These are phyloP conservation scores for Teratosphaeria pseudoeucalypti DNA, from an alignment of 2,329 filamentous ascomycete species.

Conservation along the genomic window DNA sequence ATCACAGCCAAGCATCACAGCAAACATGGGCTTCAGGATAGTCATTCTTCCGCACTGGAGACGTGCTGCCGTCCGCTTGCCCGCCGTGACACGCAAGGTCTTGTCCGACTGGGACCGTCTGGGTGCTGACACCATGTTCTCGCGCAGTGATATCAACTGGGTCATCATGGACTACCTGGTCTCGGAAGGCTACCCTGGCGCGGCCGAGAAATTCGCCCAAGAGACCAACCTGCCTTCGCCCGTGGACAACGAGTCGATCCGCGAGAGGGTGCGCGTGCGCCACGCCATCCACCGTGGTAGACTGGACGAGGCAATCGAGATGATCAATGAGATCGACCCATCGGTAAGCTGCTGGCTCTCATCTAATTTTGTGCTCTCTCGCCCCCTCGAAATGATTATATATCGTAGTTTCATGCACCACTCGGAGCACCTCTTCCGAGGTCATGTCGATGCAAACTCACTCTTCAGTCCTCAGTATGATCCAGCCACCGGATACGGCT, in stretches of 20 bases:
- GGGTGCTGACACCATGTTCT: neutral
- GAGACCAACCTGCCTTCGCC: slow-evolving; percentile 79
- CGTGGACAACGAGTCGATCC: slow-evolving; percentile 59
- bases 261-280: slow-evolving; percentile 70
- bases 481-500: slow-evolving; percentile 19
- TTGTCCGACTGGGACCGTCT: neutral
- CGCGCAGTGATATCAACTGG: slow-evolving; percentile 77
- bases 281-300: slow-evolving; percentile 76
- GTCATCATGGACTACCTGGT: slow-evolving; percentile 95
- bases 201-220: slow-evolving; percentile 83
- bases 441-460: slow-evolving; percentile 81
- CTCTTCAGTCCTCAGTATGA: slow-evolving; percentile 87
- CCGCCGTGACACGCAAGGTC: neutral
- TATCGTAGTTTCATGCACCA: slow-evolving; percentile 96
- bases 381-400: slow-evolving; percentile 74
- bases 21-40: slow-evolving; percentile 2
- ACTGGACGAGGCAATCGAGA: slow-evolving; percentile 74
- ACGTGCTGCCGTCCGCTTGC: neutral
- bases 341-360: slow-evolving; percentile 55
- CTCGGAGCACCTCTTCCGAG: slow-evolving; percentile 75
- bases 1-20: neutral
- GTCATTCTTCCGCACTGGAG: slow-evolving; percentile 5
- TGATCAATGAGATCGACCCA: slow-evolving; percentile 80
- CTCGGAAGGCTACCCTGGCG: slow-evolving; percentile 86
- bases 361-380: neutral